These are phyloP conservation scores for Globisporangium heterothallicum DNA, from an alignment of 352 stramenopile genomes.

Conservation along the genomic window DNA sequence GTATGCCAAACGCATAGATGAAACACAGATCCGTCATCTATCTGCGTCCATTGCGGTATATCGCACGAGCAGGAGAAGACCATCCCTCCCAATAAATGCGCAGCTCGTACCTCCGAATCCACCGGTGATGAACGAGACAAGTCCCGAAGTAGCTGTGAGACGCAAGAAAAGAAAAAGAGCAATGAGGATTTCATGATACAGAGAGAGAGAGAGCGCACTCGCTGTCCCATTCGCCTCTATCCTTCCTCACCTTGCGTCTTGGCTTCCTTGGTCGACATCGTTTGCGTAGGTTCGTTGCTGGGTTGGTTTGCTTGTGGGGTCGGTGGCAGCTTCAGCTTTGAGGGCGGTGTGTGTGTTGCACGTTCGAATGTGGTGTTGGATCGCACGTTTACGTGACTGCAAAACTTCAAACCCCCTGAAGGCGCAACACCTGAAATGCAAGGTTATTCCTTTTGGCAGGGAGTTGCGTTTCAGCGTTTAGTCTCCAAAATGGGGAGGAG, in stretches of 20 bases:
- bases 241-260: neutral
- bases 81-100: neutral
- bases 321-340: slow-evolving; percentile 13
- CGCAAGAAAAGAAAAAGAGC: neutral
- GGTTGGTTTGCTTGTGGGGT: neutral
- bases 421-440: neutral
- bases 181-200: neutral
- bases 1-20: too few species aligned
- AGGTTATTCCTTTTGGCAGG: neutral
- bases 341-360: slow-evolving; percentile 12
- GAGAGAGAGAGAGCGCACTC: too few species aligned
- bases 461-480: neutral
- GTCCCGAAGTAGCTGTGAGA: slow-evolving; percentile 57
- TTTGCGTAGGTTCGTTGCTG: slow-evolving; percentile 5
- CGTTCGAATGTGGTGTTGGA: slow-evolving; percentile 24
- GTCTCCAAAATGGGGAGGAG: neutral
- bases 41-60: neutral
- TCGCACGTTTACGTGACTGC: slow-evolving; percentile 31
- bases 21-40: neutral
- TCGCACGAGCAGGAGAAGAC: neutral
- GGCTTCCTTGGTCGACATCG: slow-evolving; percentile 34
- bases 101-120: slow-evolving; percentile 81
- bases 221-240: too few species aligned
- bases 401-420: slow-evolving; percentile 8
- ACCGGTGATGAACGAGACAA: slow-evolving; percentile 93